phyloP scores from a whole-genome alignment of 306 rosid genomes.

The Cucumis cinereus region DNA sequence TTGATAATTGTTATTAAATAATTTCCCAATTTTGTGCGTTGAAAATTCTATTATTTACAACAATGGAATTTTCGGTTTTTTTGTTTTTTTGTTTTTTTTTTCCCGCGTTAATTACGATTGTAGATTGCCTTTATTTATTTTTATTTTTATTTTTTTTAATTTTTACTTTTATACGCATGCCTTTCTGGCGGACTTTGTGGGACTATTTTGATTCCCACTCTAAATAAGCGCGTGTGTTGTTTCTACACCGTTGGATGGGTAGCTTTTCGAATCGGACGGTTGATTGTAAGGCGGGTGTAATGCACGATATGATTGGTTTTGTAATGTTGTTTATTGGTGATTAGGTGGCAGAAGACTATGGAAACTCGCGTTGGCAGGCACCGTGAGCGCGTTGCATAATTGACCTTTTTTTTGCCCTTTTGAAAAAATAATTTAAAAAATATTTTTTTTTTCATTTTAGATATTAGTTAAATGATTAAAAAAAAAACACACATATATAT shows the following conservation, averaged over 20 bases:
- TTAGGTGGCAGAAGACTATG: constrained; percentile 4
- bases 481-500: too few species aligned
- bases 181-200: neutral
- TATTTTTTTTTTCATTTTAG: too few species aligned
- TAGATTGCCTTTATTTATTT: neutral
- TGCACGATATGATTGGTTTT: neutral
- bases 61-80: neutral
- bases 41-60: neutral
- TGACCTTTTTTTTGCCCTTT: neutral
- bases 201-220: neutral
- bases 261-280: neutral
- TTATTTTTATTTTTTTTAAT: neutral
- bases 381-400: neutral
- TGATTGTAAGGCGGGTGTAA: neutral
- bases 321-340: neutral
- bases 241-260: neutral
- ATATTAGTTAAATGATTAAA: too few species aligned
- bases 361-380: constrained; percentile 7
- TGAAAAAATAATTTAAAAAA: too few species aligned
- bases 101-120: constrained; percentile 8
- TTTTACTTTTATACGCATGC: neutral
- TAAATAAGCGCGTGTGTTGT: neutral
- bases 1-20: neutral
- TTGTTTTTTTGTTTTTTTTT: neutral
- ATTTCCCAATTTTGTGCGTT: neutral